These are phyloP conservation scores for Wickerhamomyces rabaulensis DNA, from an alignment of 805 yeast genomes.

Conservation along the genomic window DNA sequence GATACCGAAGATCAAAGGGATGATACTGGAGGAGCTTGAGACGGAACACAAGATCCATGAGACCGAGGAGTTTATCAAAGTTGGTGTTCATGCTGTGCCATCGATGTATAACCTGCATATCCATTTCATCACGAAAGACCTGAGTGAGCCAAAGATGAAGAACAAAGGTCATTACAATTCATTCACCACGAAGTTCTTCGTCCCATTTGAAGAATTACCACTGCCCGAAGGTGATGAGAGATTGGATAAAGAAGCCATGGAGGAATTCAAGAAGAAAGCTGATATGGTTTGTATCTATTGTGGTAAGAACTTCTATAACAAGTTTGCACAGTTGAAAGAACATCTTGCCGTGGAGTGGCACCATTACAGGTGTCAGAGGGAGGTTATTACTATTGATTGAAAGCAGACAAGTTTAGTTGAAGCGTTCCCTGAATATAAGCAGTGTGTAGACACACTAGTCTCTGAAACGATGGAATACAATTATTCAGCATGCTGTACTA, in stretches of 20 bases:
- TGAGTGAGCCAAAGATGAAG: conserved; percentile 49
- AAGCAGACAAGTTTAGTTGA: too few species aligned
- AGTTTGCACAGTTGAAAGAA: conserved; percentile 36
- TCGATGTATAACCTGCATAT: conserved; percentile 66
- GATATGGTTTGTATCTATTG: conserved; percentile 41
- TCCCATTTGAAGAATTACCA: conserved; percentile 46
- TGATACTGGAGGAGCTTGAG: conserved; percentile 11
- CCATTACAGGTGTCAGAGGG: neutral
- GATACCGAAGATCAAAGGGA: conserved; percentile 7
- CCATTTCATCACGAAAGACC: conserved; percentile 67
- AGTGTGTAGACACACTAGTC: too few species aligned
- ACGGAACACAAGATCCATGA: conserved; percentile 17
- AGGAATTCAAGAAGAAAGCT: conserved; percentile 22
- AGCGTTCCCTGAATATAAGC: too few species aligned
- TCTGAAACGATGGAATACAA: too few species aligned
- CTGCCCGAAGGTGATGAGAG: conserved; percentile 35
- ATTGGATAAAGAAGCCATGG: conserved; percentile 38
- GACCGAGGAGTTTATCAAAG: conserved; percentile 30
- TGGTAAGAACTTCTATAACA: conserved; percentile 33
- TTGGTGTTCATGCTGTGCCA: conserved; percentile 70
- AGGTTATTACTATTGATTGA: neutral
- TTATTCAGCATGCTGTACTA: too few species aligned
- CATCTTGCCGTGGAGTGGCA: conserved; percentile 25
- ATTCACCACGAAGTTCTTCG: conserved; percentile 62
- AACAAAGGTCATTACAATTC: conserved; percentile 65